These are phyloP conservation scores for Mercurialis annua DNA, from an alignment of 345 rosid species.

Conservation along the genomic window DNA sequence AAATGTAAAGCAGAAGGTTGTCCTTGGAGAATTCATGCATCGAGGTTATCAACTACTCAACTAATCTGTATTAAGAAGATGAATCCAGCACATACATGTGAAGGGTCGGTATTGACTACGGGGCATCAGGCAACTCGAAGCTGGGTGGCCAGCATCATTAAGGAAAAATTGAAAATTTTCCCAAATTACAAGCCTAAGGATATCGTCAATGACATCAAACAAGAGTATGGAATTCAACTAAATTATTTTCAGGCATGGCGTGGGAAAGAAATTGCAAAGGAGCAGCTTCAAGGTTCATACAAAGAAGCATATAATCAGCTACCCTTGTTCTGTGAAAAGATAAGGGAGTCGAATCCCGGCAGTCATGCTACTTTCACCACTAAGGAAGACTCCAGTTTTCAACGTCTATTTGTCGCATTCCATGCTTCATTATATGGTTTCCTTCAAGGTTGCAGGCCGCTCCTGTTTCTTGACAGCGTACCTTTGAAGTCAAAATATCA, in stretches of 20 bases:
- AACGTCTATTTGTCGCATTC: slow-evolving; percentile 81
- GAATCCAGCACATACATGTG: slow-evolving; percentile 83
- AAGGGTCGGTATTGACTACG: slow-evolving; percentile 58
- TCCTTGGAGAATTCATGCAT: slow-evolving; percentile 97
- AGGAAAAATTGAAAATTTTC: slow-evolving; percentile 75
- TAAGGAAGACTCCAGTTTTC: slow-evolving; percentile 90
- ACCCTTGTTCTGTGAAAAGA: slow-evolving; percentile 75
- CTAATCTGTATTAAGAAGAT: slow-evolving; percentile 88
- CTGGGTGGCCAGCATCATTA: slow-evolving; percentile 94
- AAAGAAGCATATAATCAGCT: slow-evolving; percentile 84
- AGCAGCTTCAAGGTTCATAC: slow-evolving; percentile 93
- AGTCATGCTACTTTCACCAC: slow-evolving; percentile 79
- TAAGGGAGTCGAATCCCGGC: slow-evolving; percentile 81
- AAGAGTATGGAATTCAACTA: slow-evolving; percentile 81
- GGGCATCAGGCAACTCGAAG: slow-evolving; percentile 90
- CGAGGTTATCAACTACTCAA: slow-evolving; percentile 84
- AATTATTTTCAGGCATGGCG: slow-evolving; percentile 97
- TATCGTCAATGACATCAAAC: slow-evolving; percentile 76
- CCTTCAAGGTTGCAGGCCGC: slow-evolving; percentile 77
- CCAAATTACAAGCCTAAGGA: slow-evolving; percentile 94
- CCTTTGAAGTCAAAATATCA: slow-evolving; percentile 87
- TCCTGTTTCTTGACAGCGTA: slow-evolving; percentile 83
- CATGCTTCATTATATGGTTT: slow-evolving; percentile 79
- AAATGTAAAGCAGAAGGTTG: slow-evolving; percentile 96
- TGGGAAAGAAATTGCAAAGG: slow-evolving; percentile 93